Conservation (phyloP, 352 stramenopile species). For the Pythium scleroteichum region DNA sequence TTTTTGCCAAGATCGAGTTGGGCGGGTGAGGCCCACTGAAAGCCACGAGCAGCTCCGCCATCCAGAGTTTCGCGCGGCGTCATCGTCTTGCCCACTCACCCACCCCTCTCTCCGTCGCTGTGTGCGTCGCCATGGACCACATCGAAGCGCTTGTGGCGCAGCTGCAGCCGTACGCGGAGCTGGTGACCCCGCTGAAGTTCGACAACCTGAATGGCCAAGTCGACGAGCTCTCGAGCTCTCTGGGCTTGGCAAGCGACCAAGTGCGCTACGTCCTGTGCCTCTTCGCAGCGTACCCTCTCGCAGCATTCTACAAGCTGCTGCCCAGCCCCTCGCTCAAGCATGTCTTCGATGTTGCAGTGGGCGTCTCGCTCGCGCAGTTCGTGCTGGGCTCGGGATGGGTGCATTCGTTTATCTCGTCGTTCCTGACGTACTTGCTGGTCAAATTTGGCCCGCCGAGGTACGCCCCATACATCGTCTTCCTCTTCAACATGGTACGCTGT, state of each 20-base stretch:
- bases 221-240: slow-evolving; percentile 34
- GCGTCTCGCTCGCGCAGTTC: slow-evolving; percentile 93
- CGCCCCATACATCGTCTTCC: slow-evolving; percentile 86
- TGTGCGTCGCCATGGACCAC: slow-evolving; percentile 19
- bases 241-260: slow-evolving; percentile 59
- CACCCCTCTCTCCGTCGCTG: not conserved
- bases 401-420: slow-evolving; percentile 91
- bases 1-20: not conserved
- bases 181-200: slow-evolving; percentile 61
- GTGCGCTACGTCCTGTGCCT: slow-evolving; percentile 90
- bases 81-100: not conserved
- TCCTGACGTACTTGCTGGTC: slow-evolving; percentile 92
- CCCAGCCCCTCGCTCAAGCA: slow-evolving; percentile 89
- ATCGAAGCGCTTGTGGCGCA: slow-evolving; percentile 56
- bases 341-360: slow-evolving; percentile 90
- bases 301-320: slow-evolving; percentile 87
- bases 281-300: slow-evolving; percentile 93
- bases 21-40: not conserved
- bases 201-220: slow-evolving; percentile 47
- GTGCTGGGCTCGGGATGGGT: slow-evolving; percentile 93
- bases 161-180: slow-evolving; percentile 55
- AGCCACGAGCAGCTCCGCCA: not conserved
- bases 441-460: slow-evolving; percentile 49
- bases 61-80: not conserved
- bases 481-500: slow-evolving; percentile 88